Evolutionary conservation across 345 rosid species (phyloP), one percentile per base, ranked within the genome.

Genomic region (Moricandia moricandioides): DNA sequence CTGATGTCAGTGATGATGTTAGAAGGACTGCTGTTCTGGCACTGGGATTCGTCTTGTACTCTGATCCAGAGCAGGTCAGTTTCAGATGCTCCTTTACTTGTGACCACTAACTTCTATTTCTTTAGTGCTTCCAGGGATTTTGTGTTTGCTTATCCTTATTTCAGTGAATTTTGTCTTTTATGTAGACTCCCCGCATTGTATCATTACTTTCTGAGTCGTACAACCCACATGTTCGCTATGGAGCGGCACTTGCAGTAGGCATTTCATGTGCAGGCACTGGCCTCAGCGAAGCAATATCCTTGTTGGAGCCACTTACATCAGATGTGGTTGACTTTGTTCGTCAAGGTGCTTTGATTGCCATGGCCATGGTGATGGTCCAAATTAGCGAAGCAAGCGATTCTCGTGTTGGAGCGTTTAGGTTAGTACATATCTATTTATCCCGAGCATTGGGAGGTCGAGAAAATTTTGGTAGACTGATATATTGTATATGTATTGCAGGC

Each of bases 341-440:
- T 62, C 99, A 96, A 89, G 98, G 99, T 82, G 99, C 99, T 34
- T 91, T 96, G 60, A 89, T 96, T 79, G 97, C 99, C 43, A 92
- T 92, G 99, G 98, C 99, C 40, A 96, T 96, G 99, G 99, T 96
- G 73, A 88, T 96, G 98, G 85, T 89, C 78, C 99, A 96, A 85
- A 85, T 85, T 64, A 96, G 89, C 71, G 97, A 91, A 85, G 99
- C 98, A 29, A 88, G 91, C 65, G 99, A 92, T 82, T 92, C 98
- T 69, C 97, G 97, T 79, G 99, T 91, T 68, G 97, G 98, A 72
- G 81, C 90, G 70, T 96, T 96, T 85, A 88, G 99, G 99, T 92
- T 60, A 67, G 77, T 29, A 58, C 62, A 30, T 4, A 12, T 58
- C 37, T 70, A 16, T 65, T 13, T 70, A 26, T 66, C 55, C 65